Evolutionary conservation across 768 basidiomycete genomes (phyloP), one percentile per base, ranked within the genome.

Genomic region (Xanthoconium purpureum): DNA sequence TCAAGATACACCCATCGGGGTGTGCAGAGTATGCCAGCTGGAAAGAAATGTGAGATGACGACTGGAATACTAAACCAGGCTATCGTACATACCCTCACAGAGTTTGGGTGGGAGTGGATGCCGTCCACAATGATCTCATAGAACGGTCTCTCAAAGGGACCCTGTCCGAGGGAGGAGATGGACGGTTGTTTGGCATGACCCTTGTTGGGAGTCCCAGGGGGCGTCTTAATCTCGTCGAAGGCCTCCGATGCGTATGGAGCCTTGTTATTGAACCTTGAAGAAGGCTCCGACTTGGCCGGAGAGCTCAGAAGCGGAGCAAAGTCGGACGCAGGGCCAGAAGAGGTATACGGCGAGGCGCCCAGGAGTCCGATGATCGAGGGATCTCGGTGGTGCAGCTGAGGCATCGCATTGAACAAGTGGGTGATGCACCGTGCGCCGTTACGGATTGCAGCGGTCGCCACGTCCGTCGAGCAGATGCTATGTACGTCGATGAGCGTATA

Each of bases 321-420:
- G 50, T 63, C 62, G 15, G 74, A 73, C 3, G 77, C 72, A 50
- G 75, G 70, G 0, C 71, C 71, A 6, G 78, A 75, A 24, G 78
- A 78, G 37, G 84, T 72, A 65, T 83, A 80, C 2, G 87, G 88
- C 14, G 87, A 87, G 39, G 91, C 82, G 29, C 91, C 91, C 50
- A 96, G 74, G 9, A 95, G 79, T 29, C 94, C 94, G 54, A 95
- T 92, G 65, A 95, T 91, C 12, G 90, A 90, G 12, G 94, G 93
- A 68, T 94, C 92, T 35, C 94, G 82, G 68, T 96, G 93, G 68
- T 95, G 89, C 38, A 91, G 72, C 63, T 89, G 89, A 14, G 89
- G 89, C 92, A 94, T 94, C 8, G 92, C 91, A 62, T 96, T 96
- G 84, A 93, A 94, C 28, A 95, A 76, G 71, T 95, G 94, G 0